Evolutionary conservation across 164 flowering plant genomes (phyloP).

Genomic region (Pachysandra terminalis): DNA sequence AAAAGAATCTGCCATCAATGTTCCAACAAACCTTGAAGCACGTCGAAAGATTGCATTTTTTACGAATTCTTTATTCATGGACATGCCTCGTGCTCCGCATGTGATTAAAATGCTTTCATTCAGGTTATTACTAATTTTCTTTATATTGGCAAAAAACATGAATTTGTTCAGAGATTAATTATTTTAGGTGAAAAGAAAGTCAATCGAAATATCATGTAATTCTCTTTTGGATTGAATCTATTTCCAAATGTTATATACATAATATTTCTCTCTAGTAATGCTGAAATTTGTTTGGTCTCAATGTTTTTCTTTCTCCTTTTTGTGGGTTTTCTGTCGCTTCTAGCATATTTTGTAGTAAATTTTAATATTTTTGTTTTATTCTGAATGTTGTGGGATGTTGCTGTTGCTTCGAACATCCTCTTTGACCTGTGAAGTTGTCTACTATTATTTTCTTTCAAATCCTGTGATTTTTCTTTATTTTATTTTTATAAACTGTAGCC

Average conservation of each 20-base stretch:
- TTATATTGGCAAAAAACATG: background rate
- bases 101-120: constrained; percentile 95
- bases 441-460: background rate
- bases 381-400: background rate
- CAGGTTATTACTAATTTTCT: constrained; percentile 41
- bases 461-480: background rate
- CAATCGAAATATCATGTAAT: background rate
- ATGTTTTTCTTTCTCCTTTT: background rate
- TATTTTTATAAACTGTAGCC: background rate
- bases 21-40: constrained; percentile 92
- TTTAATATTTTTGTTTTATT: no score
- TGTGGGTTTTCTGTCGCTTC: no score
- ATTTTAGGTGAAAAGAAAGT: background rate
- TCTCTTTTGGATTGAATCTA: background rate
- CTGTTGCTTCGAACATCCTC: background rate
- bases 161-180: background rate
- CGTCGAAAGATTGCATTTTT: constrained; percentile 88
- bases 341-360: no score
- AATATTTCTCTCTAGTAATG: background rate
- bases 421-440: background rate
- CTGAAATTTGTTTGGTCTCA: background rate
- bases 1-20: constrained; percentile 80
- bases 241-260: background rate
- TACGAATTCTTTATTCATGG: constrained; percentile 90
- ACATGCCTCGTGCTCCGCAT: constrained; percentile 92